phyloP scores from a whole-genome alignment of 2,329 filamentous ascomycete genomes.

The Cladophialophora psammophila region DNA sequence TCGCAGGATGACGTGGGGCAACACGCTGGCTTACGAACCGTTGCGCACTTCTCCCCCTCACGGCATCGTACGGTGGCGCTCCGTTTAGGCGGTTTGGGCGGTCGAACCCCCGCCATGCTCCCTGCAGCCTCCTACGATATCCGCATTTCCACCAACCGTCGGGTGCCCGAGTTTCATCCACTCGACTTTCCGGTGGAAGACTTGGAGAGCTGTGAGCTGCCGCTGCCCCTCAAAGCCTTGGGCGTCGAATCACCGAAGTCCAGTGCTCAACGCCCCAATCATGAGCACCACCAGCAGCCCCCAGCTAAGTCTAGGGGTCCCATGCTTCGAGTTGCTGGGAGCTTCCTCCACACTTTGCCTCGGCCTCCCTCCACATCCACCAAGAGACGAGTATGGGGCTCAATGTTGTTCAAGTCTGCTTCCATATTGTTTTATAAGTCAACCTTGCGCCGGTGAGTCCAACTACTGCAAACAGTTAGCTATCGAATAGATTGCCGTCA shows the following conservation, averaged over 20 bases:
- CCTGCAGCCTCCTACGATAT: not conserved
- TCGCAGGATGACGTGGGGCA: slow-evolving; percentile 20
- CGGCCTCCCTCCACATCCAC: slow-evolving; percentile 17
- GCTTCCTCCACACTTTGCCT: slow-evolving; percentile 27
- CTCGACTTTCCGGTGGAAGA: not conserved
- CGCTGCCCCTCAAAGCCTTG: not conserved
- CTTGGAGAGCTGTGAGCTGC: not conserved
- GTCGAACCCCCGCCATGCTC: not conserved
- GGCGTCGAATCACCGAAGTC: not conserved
- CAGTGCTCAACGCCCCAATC: not conserved
- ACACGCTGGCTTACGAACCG: not conserved
- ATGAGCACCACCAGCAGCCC: slow-evolving; percentile 5
- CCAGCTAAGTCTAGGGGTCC: not conserved
- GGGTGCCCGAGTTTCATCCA: slow-evolving; percentile 9
- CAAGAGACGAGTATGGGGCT: slow-evolving; percentile 2
- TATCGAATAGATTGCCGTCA: not conserved
- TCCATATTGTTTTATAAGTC: slow-evolving; percentile 4
- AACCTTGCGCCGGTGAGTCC: not conserved
- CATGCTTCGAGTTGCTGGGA: not conserved
- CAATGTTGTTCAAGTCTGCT: not conserved
- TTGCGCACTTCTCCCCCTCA: slow-evolving; percentile 19
- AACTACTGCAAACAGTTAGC: not conserved
- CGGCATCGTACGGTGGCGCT: not conserved
- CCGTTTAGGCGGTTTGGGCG: not conserved
- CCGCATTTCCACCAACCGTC: not conserved